Evolutionary conservation across 768 basidiomycete genomes (phyloP).

Genomic region (Pholiota conissans): DNA sequence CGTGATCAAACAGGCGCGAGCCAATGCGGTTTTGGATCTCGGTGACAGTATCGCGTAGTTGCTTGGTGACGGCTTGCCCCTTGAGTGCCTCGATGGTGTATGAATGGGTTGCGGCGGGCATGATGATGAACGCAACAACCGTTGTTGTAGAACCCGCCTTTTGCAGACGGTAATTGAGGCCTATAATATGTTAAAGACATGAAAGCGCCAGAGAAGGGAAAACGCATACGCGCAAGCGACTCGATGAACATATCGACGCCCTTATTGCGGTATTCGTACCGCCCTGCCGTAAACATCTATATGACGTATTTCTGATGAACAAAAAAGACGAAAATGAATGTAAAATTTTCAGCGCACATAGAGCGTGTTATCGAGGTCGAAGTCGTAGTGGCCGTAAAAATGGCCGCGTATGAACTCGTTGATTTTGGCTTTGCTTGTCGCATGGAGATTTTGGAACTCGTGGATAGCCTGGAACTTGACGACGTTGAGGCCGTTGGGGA

Average conservation of each 20-base stretch:
- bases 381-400: constrained; percentile 97
- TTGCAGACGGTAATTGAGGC: constrained; percentile 53
- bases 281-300: constrained; percentile 99
- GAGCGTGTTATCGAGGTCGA: constrained; percentile 89
- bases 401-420: constrained; percentile 97
- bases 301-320: too few relatives aligned
- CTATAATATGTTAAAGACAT: too few relatives aligned
- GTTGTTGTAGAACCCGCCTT: constrained; percentile 71
- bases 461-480: constrained; percentile 99
- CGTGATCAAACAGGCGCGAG: constrained; percentile 89
- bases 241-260: constrained; percentile 99
- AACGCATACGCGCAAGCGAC: constrained; percentile 84
- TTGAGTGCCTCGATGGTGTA: constrained; percentile 98
- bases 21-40: constrained; percentile 96
- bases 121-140: constrained; percentile 97
- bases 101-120: constrained; percentile 94
- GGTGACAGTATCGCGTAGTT: constrained; percentile 91
- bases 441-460: constrained; percentile 97
- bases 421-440: constrained; percentile 94
- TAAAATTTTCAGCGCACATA: constrained; percentile 58
- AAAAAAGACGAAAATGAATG: too few relatives aligned
- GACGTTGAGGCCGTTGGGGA: constrained; percentile 97
- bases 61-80: constrained; percentile 94
- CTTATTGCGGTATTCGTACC: constrained; percentile 99
- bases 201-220: too few relatives aligned